Conservation (phyloP, 2,329 filamentous ascomycete species). For the Lachnellula hyalina region DNA sequence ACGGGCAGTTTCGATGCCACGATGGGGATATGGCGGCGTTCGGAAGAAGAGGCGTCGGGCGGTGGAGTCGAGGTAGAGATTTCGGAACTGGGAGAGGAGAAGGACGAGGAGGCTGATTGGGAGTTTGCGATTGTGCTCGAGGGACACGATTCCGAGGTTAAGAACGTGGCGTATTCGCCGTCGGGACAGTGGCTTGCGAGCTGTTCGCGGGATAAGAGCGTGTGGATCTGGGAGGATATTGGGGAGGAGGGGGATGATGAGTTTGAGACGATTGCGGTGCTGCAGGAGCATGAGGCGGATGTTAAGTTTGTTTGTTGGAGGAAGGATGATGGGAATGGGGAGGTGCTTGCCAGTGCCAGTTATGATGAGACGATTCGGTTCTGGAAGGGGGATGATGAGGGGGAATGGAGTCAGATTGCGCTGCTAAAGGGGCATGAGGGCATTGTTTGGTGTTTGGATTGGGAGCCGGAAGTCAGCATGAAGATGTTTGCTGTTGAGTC, state of each 20-base stretch:
- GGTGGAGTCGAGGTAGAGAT: constrained; percentile 41
- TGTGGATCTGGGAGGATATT: constrained; percentile 99
- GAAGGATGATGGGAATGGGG: constrained; percentile 57
- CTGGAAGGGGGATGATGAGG: constrained; percentile 69
- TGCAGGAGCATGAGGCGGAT: constrained; percentile 91
- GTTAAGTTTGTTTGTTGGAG: constrained; percentile 95
- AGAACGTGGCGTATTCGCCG: constrained; percentile 69
- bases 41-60: constrained; percentile 33
- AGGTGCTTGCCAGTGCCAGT: constrained; percentile 81
- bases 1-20: constrained; percentile 93
- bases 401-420: constrained; percentile 86
- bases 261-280: constrained; percentile 91
- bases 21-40: constrained; percentile 75
- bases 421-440: constrained; percentile 74
- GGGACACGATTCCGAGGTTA: constrained; percentile 92
- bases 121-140: constrained; percentile 88
- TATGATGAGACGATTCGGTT: constrained; percentile 90
- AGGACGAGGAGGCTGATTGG: constrained; percentile 69
- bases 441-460: constrained; percentile 88
- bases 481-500: constrained; percentile 9
- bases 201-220: constrained; percentile 84
- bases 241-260: constrained; percentile 77
- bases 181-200: constrained; percentile 78
- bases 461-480: constrained; percentile 43
- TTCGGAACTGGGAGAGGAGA: constrained; percentile 23